Evolutionary conservation across 208 protist species (phyloP).

Genomic region (Vickermania ingenoplastis): DNA sequence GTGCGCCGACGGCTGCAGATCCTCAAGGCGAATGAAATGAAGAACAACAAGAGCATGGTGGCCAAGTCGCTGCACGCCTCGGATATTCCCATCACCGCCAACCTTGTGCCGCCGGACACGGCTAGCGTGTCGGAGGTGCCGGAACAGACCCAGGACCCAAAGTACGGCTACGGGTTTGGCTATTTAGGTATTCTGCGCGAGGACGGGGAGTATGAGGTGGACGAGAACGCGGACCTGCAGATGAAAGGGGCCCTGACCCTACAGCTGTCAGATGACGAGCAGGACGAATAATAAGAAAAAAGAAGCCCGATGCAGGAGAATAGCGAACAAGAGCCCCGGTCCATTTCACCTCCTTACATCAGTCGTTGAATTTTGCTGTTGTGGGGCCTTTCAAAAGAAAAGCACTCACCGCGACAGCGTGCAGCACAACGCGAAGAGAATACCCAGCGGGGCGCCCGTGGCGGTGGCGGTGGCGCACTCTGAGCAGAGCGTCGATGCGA

Average conservation of each 20-base stretch:
- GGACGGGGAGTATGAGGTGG: constrained; percentile 64
- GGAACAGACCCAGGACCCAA: constrained; percentile 17
- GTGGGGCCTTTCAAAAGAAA: no score
- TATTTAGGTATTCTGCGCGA: constrained; percentile 68
- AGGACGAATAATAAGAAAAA: constrained; percentile 11
- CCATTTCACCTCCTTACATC: not conserved
- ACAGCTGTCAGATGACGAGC: constrained; percentile 27
- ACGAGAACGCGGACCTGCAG: constrained; percentile 42
- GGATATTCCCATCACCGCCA: constrained; percentile 31
- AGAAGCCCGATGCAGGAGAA: no score
- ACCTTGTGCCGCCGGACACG: constrained; percentile 8
- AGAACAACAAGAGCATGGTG: constrained; percentile 22
- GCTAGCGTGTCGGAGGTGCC: constrained; percentile 14
- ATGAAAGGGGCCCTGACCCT: constrained; percentile 48
- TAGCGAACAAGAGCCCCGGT: no score
- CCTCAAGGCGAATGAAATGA: constrained; percentile 35
- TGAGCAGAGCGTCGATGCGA: no score
- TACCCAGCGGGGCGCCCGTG: no score
- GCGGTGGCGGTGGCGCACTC: no score
- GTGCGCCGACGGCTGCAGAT: constrained; percentile 12
- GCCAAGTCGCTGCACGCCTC: constrained; percentile 37
- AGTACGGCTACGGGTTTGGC: constrained; percentile 73
- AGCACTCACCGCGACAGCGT: no score
- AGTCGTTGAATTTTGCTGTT: no score
- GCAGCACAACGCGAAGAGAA: no score